Evolutionary conservation across 768 basidiomycete species (phyloP).

Genomic region (Tricholoma terreum): DNA sequence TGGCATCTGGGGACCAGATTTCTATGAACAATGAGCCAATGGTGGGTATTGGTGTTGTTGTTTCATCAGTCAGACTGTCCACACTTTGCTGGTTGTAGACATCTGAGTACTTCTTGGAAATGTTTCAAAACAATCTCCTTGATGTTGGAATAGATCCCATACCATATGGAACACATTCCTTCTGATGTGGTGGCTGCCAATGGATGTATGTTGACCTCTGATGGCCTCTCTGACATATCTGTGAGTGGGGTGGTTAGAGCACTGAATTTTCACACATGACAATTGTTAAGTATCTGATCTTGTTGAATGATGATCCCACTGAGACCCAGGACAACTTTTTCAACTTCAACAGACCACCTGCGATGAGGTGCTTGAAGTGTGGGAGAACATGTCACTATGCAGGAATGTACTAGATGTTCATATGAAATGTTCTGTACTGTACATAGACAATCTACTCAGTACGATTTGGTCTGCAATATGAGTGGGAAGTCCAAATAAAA

Average conservation of each 20-base stretch:
- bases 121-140: slow-evolving; percentile 38
- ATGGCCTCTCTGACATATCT: slow-evolving; percentile 36
- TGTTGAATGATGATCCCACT: slow-evolving; percentile 35
- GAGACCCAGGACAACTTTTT: slow-evolving; percentile 34
- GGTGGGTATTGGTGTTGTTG: no score
- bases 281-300: slow-evolving; percentile 41
- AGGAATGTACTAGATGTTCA: no score
- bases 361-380: background rate
- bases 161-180: slow-evolving; percentile 40
- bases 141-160: slow-evolving; percentile 35
- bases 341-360: slow-evolving; percentile 19
- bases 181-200: slow-evolving; percentile 39
- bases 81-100: slow-evolving; percentile 19
- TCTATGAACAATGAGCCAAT: slow-evolving; percentile 18
- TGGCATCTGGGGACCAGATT: slow-evolving; percentile 27
- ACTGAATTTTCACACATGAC: slow-evolving; percentile 36
- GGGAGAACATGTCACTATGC: background rate
- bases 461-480: no score
- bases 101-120: slow-evolving; percentile 33
- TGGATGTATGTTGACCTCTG: slow-evolving; percentile 29
- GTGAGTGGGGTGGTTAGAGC: slow-evolving; percentile 49
- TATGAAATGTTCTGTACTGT: no score
- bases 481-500: no score
- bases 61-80: no score
- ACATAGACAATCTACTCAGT: no score